These are phyloP conservation scores for Leucoagaricus sp. DNA, from an alignment of 1,284 basidiomycete species.

Conservation along the genomic window DNA sequence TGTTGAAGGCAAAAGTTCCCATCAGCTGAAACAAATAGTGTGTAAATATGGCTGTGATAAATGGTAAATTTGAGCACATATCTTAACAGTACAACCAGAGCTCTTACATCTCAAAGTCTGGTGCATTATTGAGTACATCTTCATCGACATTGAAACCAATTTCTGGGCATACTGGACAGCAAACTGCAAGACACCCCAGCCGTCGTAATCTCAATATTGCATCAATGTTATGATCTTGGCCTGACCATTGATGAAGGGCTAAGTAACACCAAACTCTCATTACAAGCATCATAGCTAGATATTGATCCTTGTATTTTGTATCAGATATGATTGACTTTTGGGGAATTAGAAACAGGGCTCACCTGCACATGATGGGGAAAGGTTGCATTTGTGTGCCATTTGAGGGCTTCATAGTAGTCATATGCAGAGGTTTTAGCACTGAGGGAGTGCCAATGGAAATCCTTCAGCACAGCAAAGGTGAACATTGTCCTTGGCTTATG, in stretches of 20 bases:
- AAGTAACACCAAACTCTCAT: constrained; percentile 27
- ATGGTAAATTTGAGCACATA: no score
- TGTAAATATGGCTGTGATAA: no score
- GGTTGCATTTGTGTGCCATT: constrained; percentile 22
- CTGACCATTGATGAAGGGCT: constrained; percentile 20
- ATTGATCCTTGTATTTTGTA: constrained; percentile 21
- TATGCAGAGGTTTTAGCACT: constrained; percentile 28
- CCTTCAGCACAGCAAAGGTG: constrained; percentile 27
- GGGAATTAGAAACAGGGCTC: no score
- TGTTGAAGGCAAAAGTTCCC: no score
- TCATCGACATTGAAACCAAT: constrained; percentile 29
- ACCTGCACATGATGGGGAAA: constrained; percentile 26
- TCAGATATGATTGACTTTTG: neutral
- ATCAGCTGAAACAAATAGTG: no score
- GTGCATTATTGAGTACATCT: no score
- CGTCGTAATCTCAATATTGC: constrained; percentile 18
- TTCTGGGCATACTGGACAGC: constrained; percentile 32
- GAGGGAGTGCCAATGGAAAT: constrained; percentile 27
- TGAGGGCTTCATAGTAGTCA: constrained; percentile 26
- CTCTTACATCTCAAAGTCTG: no score
- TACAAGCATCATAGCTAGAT: constrained; percentile 23
- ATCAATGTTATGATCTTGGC: constrained; percentile 28
- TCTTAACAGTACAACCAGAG: no score
- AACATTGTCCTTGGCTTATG: constrained; percentile 27
- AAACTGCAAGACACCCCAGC: constrained; percentile 21